phyloP scores from a whole-genome alignment of 371 early-diverging fungal species.

The Mortierella sp. region DNA sequence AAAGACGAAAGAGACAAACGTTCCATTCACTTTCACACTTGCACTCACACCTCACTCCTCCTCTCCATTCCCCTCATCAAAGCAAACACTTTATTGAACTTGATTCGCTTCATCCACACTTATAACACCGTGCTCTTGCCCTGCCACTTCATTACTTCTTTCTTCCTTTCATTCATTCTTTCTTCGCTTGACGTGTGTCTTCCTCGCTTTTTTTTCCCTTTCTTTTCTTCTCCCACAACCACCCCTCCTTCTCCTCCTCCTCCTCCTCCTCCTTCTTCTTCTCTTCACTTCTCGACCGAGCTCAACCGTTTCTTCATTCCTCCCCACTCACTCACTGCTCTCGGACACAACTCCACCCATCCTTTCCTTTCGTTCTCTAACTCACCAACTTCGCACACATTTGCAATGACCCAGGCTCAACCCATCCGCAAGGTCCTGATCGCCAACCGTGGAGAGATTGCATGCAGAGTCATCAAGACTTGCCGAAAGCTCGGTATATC shows the following conservation, averaged over 20 bases:
- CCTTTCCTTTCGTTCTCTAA: neutral
- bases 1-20: slow-evolving; percentile 10
- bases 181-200: neutral
- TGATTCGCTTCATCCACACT: neutral
- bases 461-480: slow-evolving; percentile 81
- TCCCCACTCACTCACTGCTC: slow-evolving; percentile 1
- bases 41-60: neutral
- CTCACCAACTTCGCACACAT: slow-evolving; percentile 1
- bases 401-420: slow-evolving; percentile 36
- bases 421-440: slow-evolving; percentile 85
- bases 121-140: neutral
- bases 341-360: neutral
- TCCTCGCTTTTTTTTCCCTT: slow-evolving; percentile 10
- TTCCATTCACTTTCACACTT: neutral
- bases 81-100: slow-evolving; percentile 11
- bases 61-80: slow-evolving; percentile 7
- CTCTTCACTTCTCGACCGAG: slow-evolving; percentile 7
- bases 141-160: slow-evolving; percentile 10
- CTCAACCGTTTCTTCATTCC: neutral
- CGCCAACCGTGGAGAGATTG: slow-evolving; percentile 90
- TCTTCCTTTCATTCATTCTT: neutral
- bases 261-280: neutral
- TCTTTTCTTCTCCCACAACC: slow-evolving; percentile 1
- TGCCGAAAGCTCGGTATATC: slow-evolving; percentile 73
- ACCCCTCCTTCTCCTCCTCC: neutral